These are phyloP conservation scores for Ambrosiella beaveri DNA, from an alignment of 2,329 filamentous ascomycete genomes.

Conservation along the genomic window DNA sequence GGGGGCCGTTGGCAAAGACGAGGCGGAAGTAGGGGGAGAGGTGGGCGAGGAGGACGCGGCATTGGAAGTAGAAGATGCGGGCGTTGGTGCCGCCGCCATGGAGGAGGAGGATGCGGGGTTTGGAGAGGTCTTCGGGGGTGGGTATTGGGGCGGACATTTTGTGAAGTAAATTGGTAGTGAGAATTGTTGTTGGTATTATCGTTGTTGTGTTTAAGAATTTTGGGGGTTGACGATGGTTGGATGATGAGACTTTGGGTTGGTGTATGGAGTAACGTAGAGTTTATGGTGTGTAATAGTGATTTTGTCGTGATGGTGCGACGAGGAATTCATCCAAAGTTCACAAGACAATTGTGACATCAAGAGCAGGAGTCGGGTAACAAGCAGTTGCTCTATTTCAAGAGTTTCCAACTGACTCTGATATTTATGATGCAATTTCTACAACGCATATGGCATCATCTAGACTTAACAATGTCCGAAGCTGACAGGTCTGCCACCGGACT, in stretches of 20 bases:
- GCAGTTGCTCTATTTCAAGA: not conserved
- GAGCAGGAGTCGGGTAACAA: too few species aligned
- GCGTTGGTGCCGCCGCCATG: slow-evolving; percentile 63
- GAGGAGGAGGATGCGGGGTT: slow-evolving; percentile 60
- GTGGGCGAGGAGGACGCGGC: slow-evolving; percentile 32
- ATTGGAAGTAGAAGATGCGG: slow-evolving; percentile 51
- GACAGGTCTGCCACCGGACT: not conserved
- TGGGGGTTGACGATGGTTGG: too few species aligned
- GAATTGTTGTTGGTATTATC: not conserved
- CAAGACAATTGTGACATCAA: too few species aligned
- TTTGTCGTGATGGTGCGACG: too few species aligned
- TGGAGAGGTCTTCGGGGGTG: slow-evolving; percentile 13
- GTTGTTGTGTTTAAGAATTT: too few species aligned
- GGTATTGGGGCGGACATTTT: too few species aligned
- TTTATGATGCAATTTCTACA: not conserved
- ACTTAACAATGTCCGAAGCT: not conserved
- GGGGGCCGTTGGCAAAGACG: slow-evolving; percentile 55
- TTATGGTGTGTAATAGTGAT: too few species aligned
- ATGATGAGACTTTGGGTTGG: too few species aligned
- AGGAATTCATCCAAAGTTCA: too few species aligned
- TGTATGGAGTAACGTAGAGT: too few species aligned
- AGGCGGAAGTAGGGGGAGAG: slow-evolving; percentile 47
- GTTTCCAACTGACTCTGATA: not conserved
- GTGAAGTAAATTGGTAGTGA: not conserved
- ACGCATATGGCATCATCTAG: not conserved